Conservation (phyloP, 108 stramenopile genomes). For the Discostella pseudostelligera region DNA sequence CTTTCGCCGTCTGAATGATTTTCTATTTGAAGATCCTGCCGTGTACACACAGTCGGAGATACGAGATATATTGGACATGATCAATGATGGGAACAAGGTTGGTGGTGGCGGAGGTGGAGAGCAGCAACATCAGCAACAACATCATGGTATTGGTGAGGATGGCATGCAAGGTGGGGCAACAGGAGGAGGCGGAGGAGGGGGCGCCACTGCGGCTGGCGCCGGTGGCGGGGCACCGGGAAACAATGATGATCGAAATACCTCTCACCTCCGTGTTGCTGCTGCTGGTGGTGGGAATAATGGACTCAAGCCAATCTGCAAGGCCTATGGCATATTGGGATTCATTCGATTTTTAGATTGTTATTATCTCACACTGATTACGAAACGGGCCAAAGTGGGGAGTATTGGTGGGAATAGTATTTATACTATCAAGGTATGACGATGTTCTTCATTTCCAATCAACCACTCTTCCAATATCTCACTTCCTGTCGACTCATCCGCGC, state of each 20-base stretch:
- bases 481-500: neutral
- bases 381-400: constrained; percentile 91
- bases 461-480: neutral
- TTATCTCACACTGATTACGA: constrained; percentile 96
- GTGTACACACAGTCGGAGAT: constrained; percentile 80
- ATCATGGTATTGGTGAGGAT: constrained; percentile 6
- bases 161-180: constrained; percentile 1
- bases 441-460: neutral
- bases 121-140: constrained; percentile 16
- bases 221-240: neutral
- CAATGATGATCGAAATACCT: neutral
- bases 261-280: neutral
- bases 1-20: constrained; percentile 67
- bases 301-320: constrained; percentile 82
- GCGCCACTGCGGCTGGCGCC: neutral
- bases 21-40: constrained; percentile 78
- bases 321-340: constrained; percentile 90
- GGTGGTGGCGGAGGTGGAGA: constrained; percentile 13
- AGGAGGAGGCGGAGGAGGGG: neutral
- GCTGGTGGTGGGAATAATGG: constrained; percentile 50
- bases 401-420: constrained; percentile 95
- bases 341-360: constrained; percentile 96
- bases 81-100: constrained; percentile 76
- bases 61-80: constrained; percentile 84
- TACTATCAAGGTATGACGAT: constrained; percentile 73